phyloP scores from a whole-genome alignment of 2,329 filamentous ascomycete species.

The Calycina marina region DNA sequence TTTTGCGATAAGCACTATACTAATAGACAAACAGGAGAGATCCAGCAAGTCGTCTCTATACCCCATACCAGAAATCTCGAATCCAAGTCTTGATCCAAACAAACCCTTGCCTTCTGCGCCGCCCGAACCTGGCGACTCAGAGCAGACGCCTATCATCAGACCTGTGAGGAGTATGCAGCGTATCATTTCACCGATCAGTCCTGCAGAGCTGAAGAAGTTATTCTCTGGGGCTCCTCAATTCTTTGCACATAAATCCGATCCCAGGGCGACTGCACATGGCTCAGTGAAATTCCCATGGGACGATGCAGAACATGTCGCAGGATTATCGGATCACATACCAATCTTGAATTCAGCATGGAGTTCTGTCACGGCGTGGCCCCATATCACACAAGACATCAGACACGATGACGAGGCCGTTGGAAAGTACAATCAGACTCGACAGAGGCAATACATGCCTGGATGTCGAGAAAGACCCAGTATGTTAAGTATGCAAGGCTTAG shows the following conservation, averaged over 20 bases:
- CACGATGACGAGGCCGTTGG: constrained; percentile 24
- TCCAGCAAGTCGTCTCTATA: too few relatives aligned
- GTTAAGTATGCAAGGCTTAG: constrained; percentile 57
- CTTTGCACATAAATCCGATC: constrained; percentile 44
- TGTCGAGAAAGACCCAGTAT: constrained; percentile 40
- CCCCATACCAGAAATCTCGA: too few relatives aligned
- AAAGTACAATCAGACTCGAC: constrained; percentile 10
- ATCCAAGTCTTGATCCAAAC: constrained; percentile 30
- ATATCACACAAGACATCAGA: constrained; percentile 37
- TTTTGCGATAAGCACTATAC: too few relatives aligned
- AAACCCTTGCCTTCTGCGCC: constrained; percentile 43
- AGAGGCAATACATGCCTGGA: constrained; percentile 17
- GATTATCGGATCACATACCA: constrained; percentile 49
- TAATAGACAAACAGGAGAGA: too few relatives aligned
- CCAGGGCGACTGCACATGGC: constrained; percentile 45
- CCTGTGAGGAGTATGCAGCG: constrained; percentile 27
- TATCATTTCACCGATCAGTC: constrained; percentile 44
- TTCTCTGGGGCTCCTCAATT: constrained; percentile 67
- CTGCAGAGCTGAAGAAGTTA: constrained; percentile 49
- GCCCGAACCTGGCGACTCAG: constrained; percentile 21
- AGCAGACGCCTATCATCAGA: constrained; percentile 23
- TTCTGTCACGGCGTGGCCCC: constrained; percentile 46
- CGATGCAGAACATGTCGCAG: constrained; percentile 42
- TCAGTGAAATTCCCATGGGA: constrained; percentile 56
- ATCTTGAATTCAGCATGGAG: constrained; percentile 50